A percentile compares a stretch with the other conserved stretches of the same genome.
Evolutionary conservation across 2,329 filamentous ascomycete genomes (phyloP).

Genomic region (Epichloe aotearoae): DNA sequence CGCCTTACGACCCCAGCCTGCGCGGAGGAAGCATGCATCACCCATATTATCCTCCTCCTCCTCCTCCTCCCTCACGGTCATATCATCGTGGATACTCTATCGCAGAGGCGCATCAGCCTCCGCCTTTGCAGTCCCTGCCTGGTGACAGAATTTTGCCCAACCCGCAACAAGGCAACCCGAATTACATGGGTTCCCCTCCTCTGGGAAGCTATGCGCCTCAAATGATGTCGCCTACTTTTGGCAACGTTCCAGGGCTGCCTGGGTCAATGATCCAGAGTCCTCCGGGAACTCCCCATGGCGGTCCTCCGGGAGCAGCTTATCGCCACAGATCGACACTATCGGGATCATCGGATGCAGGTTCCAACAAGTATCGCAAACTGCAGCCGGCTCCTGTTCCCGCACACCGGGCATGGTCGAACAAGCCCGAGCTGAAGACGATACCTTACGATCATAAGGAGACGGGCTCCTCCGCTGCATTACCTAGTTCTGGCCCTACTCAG

Average conservation of each 20-base stretch:
- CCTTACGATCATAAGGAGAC: constrained; percentile 49
- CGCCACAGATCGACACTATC: constrained; percentile 25
- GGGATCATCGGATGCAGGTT: constrained; percentile 24
- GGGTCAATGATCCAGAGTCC: constrained; percentile 22
- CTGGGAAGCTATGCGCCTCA: constrained; percentile 17
- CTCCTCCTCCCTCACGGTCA: constrained; percentile 14
- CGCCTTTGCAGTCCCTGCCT: constrained; percentile 17
- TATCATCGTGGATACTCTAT: constrained; percentile 19
- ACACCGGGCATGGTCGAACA: constrained; percentile 32
- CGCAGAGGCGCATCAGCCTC: constrained; percentile 16
- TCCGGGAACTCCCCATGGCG: constrained; percentile 20
- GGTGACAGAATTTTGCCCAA: constrained; percentile 23
- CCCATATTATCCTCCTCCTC: constrained; percentile 20
- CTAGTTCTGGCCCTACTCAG: constrained; percentile 40
- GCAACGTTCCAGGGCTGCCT: constrained; percentile 16
- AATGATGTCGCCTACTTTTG: constrained; percentile 25
- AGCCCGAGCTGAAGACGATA: constrained; percentile 43
- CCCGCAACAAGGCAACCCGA: constrained; percentile 15
- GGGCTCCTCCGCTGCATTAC: constrained; percentile 38
- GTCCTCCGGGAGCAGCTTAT: constrained; percentile 16
- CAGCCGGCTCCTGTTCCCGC: constrained; percentile 43
- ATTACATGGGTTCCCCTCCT: constrained; percentile 23
- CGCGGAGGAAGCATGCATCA: constrained; percentile 15
- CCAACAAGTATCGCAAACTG: constrained; percentile 41
- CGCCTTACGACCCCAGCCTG: constrained; percentile 19